Percentiles rank a stretch among this genome's conserved stretches.
phyloP scores from a whole-genome alignment of 2,329 filamentous ascomycete genomes.

The Myriosclerotinia scirpicola region DNA sequence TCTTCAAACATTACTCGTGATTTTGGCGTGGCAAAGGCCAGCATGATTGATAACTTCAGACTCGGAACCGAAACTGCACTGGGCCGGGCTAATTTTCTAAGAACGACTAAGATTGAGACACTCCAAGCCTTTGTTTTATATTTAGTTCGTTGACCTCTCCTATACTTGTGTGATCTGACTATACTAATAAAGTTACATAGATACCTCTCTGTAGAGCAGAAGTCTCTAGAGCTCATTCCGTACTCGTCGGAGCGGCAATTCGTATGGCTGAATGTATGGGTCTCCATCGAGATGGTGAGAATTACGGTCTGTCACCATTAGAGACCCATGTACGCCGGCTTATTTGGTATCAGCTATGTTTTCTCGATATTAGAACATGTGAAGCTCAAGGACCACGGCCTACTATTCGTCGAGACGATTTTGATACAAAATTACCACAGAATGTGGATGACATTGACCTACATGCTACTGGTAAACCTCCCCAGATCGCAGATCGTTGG shows the following conservation, averaged over 20 bases:
- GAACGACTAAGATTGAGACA: constrained; percentile 71
- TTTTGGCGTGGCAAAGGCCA: constrained; percentile 56
- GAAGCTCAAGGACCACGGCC: constrained; percentile 72
- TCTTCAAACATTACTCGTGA: constrained; percentile 52
- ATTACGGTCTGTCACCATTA: constrained; percentile 63
- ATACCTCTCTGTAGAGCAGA: constrained; percentile 71
- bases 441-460: constrained; percentile 69
- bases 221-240: constrained; percentile 71
- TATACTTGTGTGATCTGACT: neutral
- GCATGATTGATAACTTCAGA: constrained; percentile 62
- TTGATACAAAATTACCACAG: constrained; percentile 69
- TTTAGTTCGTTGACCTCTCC: constrained; percentile 51
- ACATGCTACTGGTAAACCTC: constrained; percentile 47
- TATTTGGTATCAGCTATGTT: constrained; percentile 77
- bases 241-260: constrained; percentile 69
- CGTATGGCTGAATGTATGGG: constrained; percentile 77
- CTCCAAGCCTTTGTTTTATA: constrained; percentile 78
- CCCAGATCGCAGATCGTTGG: constrained; percentile 49
- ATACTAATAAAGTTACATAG: constrained; percentile 43
- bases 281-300: constrained; percentile 63
- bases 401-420: constrained; percentile 71
- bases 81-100: constrained; percentile 67
- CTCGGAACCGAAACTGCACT: constrained; percentile 67
- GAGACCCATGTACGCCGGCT: constrained; percentile 71
- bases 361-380: constrained; percentile 72